A percentile compares a stretch with the other conserved stretches of the same genome.
phyloP scores from a whole-genome alignment of 768 basidiomycete species.

The Termitomyces heimii region DNA sequence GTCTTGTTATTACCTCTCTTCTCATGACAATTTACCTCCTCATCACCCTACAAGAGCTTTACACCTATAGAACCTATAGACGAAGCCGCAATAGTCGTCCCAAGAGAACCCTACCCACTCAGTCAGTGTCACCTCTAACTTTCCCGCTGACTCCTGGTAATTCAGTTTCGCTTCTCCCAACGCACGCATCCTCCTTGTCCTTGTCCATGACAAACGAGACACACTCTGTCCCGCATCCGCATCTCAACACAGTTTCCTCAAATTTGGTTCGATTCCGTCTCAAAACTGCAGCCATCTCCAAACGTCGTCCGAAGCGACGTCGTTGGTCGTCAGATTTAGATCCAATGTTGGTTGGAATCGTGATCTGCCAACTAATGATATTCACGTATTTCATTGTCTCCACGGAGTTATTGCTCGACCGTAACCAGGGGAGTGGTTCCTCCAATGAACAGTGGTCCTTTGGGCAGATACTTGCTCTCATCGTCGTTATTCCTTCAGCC shows the following conservation, averaged over 20 bases:
- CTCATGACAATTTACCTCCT: conserved; percentile 23
- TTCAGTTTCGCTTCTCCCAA: not conserved
- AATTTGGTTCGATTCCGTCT: not conserved
- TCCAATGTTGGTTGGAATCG: conserved; percentile 34
- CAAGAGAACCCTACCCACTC: not conserved
- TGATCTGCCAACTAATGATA: conserved; percentile 29
- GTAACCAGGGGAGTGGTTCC: conserved; percentile 21
- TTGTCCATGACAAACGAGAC: not conserved
- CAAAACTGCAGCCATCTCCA: conserved; percentile 1
- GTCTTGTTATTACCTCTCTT: conserved; percentile 25
- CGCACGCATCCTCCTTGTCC: not conserved
- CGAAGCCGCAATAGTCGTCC: conserved; percentile 9
- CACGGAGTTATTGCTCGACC: conserved; percentile 28
- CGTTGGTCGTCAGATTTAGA: conserved; percentile 29
- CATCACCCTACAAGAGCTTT: conserved; percentile 29
- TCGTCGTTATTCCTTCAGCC: conserved; percentile 33
- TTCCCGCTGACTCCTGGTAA: not conserved
- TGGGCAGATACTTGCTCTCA: conserved; percentile 36
- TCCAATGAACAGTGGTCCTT: conserved; percentile 27
- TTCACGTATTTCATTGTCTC: conserved; percentile 35
- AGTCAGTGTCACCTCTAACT: not conserved
- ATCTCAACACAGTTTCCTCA: not conserved
- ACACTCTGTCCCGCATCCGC: not conserved
- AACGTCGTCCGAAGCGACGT: conserved; percentile 24
- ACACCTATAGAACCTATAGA: conserved; percentile 25